Evolutionary conservation across 176 grass and related monocot genomes (phyloP), one percentile per base, ranked within the genome.

Genomic region (Triticum turgidum): DNA sequence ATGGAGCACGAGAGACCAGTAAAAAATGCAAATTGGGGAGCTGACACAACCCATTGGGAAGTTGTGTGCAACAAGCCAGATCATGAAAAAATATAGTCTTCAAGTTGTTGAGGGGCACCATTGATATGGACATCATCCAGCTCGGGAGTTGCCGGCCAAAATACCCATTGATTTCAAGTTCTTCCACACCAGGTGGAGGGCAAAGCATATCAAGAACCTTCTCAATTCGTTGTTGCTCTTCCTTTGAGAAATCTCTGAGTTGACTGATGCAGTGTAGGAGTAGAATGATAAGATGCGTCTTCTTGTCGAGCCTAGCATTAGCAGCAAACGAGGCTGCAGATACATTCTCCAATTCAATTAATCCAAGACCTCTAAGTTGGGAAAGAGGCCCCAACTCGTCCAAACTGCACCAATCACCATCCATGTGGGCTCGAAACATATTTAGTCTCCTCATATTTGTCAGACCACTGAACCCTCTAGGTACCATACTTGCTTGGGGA

Each of bases 311-410:
- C 58, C 58, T 61, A 22, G 20, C 58, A 21, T 61, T 61, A 21
- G 58, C 7, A n/a, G 20, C 7, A 15, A 6, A 3, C 0, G 20
- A n/a, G 2, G 58, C 7, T 22, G 58, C 20, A 3, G 20, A 61
- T n/a, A 61, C 58, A 61, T 61, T 61, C 58, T 61, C 58, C 0
- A 61, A 61, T 7, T n/a, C 0, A 61, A 0, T 0, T 61, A 61
- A 61, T 8, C 0, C 6, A 61, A 61, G 58, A n/a, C 0, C 0
- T 1, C 20, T 61, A 0, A 61, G 58, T 0, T 61, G 58, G 5
- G 18, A n/a, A 61, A 61, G 20, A 61, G 58, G 20, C 7, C 20
- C 58, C 20, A 61, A 9, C 58, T 61, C 20, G 1, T 61, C 7
- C 58, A 61, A 61, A 61, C 20, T 61, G 58, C 58, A 61, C 20